These are phyloP conservation scores for Penicillium longicatenatum DNA, from an alignment of 495 filamentous ascomycete genomes.

Conservation along the genomic window DNA sequence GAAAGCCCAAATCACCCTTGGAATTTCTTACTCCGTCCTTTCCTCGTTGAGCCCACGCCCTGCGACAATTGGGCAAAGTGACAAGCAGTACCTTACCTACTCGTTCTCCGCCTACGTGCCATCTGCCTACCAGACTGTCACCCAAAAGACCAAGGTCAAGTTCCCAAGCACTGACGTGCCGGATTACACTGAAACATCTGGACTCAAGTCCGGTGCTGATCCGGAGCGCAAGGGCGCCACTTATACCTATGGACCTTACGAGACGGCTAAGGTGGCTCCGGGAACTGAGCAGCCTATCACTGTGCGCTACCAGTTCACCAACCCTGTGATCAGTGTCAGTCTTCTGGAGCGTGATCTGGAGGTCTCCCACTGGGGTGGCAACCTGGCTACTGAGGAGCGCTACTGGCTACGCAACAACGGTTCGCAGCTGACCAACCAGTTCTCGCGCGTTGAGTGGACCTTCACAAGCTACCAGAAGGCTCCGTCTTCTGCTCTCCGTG, in stretches of 20 bases:
- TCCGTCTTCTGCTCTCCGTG: constrained; percentile 73
- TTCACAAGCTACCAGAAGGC: constrained; percentile 71
- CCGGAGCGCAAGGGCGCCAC: constrained; percentile 82
- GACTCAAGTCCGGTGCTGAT: constrained; percentile 64
- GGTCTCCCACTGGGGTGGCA: constrained; percentile 97
- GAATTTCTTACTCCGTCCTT: constrained; percentile 80
- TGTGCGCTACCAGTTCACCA: constrained; percentile 94
- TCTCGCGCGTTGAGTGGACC: constrained; percentile 84
- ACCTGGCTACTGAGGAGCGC: constrained; percentile 89
- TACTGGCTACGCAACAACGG: constrained; percentile 87
- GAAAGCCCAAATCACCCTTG: constrained; percentile 77
- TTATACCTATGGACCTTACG: constrained; percentile 92
- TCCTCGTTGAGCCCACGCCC: constrained; percentile 76
- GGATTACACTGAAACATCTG: constrained; percentile 76
- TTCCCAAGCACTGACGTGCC: constrained; percentile 75
- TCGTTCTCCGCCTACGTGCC: constrained; percentile 78
- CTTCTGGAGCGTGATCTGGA: constrained; percentile 86
- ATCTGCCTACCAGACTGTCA: constrained; percentile 79
- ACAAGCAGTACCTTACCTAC: constrained; percentile 85
- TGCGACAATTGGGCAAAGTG: constrained; percentile 73
- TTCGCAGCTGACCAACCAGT: constrained; percentile 79
- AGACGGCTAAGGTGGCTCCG: constrained; percentile 64
- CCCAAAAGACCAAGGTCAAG: constrained; percentile 97
- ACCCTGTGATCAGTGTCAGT: constrained; percentile 76
- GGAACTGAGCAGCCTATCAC: constrained; percentile 69